Percentiles rank a stretch among this genome's conserved stretches.
phyloP scores from a whole-genome alignment of 2,329 filamentous ascomycete species.

The Epichloe gansuensis region DNA sequence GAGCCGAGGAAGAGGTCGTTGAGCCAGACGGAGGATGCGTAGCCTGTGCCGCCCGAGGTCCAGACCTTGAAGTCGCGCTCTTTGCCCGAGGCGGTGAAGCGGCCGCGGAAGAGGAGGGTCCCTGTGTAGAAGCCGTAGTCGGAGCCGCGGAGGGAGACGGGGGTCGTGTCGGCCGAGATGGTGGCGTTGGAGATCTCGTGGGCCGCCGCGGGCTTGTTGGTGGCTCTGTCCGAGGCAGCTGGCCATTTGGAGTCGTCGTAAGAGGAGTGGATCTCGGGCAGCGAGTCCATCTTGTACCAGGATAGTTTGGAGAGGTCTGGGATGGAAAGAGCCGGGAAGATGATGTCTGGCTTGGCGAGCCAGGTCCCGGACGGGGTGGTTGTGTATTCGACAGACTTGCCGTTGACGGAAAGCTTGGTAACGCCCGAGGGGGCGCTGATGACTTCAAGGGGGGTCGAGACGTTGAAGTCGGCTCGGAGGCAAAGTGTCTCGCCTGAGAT shows the following conservation, averaged over 20 bases:
- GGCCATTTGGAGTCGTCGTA: slow-evolving; percentile 61
- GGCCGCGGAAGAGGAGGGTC: slow-evolving; percentile 54
- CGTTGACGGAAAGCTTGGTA: slow-evolving; percentile 31
- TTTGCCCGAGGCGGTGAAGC: slow-evolving; percentile 50
- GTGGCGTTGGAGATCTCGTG: slow-evolving; percentile 49
- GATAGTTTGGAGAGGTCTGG: slow-evolving; percentile 38
- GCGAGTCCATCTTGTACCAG: slow-evolving; percentile 59
- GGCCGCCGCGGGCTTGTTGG: slow-evolving; percentile 32
- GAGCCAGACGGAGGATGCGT: slow-evolving; percentile 55
- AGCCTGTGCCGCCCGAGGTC: slow-evolving; percentile 55
- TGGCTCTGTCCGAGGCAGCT: background rate
- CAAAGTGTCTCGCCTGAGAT: slow-evolving; percentile 42
- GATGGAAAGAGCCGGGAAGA: slow-evolving; percentile 30
- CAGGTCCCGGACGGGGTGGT: slow-evolving; percentile 32
- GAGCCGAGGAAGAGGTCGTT: slow-evolving; percentile 50
- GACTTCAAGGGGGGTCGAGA: slow-evolving; percentile 48
- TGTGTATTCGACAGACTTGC: slow-evolving; percentile 22
- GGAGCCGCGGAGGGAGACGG: slow-evolving; percentile 51
- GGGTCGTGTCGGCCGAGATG: slow-evolving; percentile 41
- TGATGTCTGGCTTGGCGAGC: slow-evolving; percentile 33
- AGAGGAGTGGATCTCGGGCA: slow-evolving; percentile 50
- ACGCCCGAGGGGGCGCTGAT: slow-evolving; percentile 44
- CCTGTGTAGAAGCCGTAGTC: slow-evolving; percentile 67
- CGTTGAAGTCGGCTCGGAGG: slow-evolving; percentile 59
- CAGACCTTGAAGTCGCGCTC: slow-evolving; percentile 44